Evolutionary conservation across 2,329 filamentous ascomycete genomes (phyloP), one percentile per base, ranked within the genome.

Genomic region (Hypoxylon sp.): DNA sequence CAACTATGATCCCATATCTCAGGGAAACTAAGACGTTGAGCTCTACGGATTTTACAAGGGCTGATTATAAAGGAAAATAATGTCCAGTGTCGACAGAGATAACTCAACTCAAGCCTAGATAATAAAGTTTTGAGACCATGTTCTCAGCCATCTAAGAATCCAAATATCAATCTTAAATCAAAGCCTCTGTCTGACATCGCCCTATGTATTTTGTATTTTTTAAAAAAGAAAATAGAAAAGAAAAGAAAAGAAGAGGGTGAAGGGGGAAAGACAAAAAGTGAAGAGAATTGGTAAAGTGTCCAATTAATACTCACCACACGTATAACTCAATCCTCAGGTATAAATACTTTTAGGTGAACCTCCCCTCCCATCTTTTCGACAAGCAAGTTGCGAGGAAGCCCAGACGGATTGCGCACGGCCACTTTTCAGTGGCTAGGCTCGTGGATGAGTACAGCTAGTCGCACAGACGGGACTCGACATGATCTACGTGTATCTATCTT

Each of bases 391-490:
- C 46, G 26, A 35, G 29, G n/a, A 24, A 46, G 42, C 29, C 22
- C 13, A 26, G 17, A 29, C 55, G 29, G 51, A 29, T 39, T 22
- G 44, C 39, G 13, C 31, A 17, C 42, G 42, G 59, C 51, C 42
- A 31, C 33, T 29, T 63, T 14, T 51, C 33, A 24, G 19, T 51
- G 17, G 33, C 47, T 39, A 51, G 42, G 35, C 46, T 52, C 35
- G 17, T n/a, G 17, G 10, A 13, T 19, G 24, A 35, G 42, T 59
- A 31, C 17, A n/a, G 19, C 8, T 17, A 58, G 63, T 66, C 31
- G n/a, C 55, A 65, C 62, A 29, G 37, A 60, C 55, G 63, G 63
- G 57, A 60, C 19, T 60, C 63, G 35, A 57, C 63, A 66, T 66
- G 33, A 66, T 66, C 58, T 66, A 52, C 29, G 33, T 57, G 44